phyloP scores from a whole-genome alignment of 2,329 filamentous ascomycete genomes.

The Boeremia lycopersici region DNA sequence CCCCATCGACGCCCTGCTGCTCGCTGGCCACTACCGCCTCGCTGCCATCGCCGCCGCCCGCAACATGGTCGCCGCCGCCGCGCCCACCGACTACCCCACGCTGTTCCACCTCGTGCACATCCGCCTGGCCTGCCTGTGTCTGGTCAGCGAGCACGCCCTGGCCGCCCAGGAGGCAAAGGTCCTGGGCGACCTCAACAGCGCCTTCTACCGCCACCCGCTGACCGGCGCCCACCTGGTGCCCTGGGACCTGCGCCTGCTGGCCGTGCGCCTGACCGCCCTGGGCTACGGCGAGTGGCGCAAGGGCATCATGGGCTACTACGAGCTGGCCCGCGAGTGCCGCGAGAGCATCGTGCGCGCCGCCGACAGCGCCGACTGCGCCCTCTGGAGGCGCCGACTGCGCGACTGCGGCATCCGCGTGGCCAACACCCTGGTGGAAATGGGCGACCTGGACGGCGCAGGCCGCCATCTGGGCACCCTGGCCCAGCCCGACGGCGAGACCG shows the following conservation, averaged over 20 bases:
- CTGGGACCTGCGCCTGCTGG: slow-evolving; percentile 84
- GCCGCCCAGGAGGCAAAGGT: slow-evolving; percentile 67
- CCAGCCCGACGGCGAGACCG: not conserved
- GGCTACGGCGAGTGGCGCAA: slow-evolving; percentile 84
- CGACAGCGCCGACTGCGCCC: slow-evolving; percentile 58
- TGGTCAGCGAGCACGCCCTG: slow-evolving; percentile 69
- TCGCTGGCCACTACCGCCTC: slow-evolving; percentile 77
- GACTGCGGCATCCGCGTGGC: slow-evolving; percentile 74
- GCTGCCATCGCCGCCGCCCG: slow-evolving; percentile 73
- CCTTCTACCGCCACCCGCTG: slow-evolving; percentile 58
- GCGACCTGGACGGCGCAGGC: slow-evolving; percentile 79
- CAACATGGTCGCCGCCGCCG: slow-evolving; percentile 58
- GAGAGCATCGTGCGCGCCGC: slow-evolving; percentile 56
- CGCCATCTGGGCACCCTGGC: slow-evolving; percentile 70
- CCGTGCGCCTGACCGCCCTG: slow-evolving; percentile 82
- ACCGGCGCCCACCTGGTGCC: slow-evolving; percentile 67
- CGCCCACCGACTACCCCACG: slow-evolving; percentile 63
- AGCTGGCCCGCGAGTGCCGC: slow-evolving; percentile 80
- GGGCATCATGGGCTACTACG: slow-evolving; percentile 88
- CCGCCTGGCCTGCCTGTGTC: slow-evolving; percentile 78
- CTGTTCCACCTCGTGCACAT: slow-evolving; percentile 83
- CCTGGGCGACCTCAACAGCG: slow-evolving; percentile 65
- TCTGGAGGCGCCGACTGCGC: slow-evolving; percentile 74
- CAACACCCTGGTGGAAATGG: slow-evolving; percentile 80
- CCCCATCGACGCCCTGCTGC: slow-evolving; percentile 70